Conservation (phyloP, 805 yeast species). For the Tetrapisispora pingtungensis region DNA sequence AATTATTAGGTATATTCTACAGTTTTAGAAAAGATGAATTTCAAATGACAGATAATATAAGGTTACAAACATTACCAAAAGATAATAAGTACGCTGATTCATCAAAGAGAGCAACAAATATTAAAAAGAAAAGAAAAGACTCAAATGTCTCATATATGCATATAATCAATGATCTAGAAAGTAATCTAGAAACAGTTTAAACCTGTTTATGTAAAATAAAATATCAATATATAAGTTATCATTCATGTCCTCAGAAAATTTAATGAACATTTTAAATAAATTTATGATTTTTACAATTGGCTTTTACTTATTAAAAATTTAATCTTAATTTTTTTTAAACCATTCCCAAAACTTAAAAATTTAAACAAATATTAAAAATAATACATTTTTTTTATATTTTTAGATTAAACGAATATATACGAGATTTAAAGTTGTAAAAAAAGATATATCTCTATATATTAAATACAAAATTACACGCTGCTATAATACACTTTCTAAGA, state of each 20-base stretch:
- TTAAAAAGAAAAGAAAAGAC: slow-evolving; percentile 17
- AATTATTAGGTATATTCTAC: background rate
- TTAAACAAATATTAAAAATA: no score
- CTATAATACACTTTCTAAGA: slow-evolving; percentile 4
- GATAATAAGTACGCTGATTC: background rate
- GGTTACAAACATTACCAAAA: background rate
- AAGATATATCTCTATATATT: background rate
- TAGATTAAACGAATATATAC: background rate
- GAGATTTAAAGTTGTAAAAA: background rate
- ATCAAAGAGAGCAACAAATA: background rate
- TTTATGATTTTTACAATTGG: no score
- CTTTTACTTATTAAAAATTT: no score
- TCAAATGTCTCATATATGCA: slow-evolving; percentile 19
- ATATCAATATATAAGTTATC: background rate
- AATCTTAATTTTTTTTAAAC: no score
- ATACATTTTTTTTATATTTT: no score
- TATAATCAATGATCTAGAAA: slow-evolving; percentile 19
- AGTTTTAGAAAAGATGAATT: background rate
- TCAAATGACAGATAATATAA: background rate
- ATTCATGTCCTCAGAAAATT: background rate
- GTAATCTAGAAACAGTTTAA: slow-evolving; percentile 4
- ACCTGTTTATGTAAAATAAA: background rate
- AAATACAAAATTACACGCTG: background rate
- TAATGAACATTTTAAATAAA: background rate
- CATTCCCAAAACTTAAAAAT: no score